These are phyloP conservation scores for Sisymbrium altissimum DNA, from an alignment of 345 rosid species.

Conservation along the genomic window DNA sequence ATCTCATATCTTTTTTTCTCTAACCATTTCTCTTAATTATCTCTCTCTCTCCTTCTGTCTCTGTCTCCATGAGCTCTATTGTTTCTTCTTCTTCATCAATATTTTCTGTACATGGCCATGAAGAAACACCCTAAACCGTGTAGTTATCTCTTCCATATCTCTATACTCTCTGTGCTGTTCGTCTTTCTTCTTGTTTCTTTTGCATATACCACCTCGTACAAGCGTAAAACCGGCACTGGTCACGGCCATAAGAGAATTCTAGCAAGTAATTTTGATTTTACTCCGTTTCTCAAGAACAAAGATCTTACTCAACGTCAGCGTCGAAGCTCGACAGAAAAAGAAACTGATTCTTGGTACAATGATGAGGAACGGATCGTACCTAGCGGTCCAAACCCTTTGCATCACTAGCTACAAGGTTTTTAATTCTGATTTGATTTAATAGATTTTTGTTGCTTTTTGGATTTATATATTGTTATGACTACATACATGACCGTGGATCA, in stretches of 20 bases:
- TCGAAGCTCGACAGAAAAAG: slow-evolving; percentile 19
- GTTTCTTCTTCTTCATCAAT: slow-evolving; percentile 31
- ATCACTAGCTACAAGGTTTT: slow-evolving; percentile 53
- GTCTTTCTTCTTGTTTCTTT: slow-evolving; percentile 28
- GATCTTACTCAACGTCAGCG: slow-evolving; percentile 16
- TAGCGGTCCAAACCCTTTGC: slow-evolving; percentile 83
- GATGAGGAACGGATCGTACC: slow-evolving; percentile 65
- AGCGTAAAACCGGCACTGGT: slow-evolving; percentile 4
- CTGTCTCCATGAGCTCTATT: slow-evolving; percentile 31
- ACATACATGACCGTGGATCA: slow-evolving; percentile 16
- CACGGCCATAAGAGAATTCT: slow-evolving; percentile 39
- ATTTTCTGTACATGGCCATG: slow-evolving; percentile 30
- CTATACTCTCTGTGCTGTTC: slow-evolving; percentile 29
- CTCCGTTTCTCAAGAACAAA: slow-evolving; percentile 48
- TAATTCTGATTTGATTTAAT: neutral
- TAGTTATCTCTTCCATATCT: slow-evolving; percentile 18
- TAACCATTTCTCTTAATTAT: slow-evolving; percentile 14
- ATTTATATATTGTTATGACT: slow-evolving; percentile 3
- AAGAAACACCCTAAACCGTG: slow-evolving; percentile 24
- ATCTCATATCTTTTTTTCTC: slow-evolving; percentile 9
- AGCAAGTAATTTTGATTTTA: slow-evolving; percentile 52
- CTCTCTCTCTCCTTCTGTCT: neutral
- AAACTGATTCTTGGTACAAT: slow-evolving; percentile 48
- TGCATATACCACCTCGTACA: slow-evolving; percentile 18
- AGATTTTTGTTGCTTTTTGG: slow-evolving; percentile 11